phyloP scores from a whole-genome alignment of 257 asterid species.

The Gentiana macrophylla region DNA sequence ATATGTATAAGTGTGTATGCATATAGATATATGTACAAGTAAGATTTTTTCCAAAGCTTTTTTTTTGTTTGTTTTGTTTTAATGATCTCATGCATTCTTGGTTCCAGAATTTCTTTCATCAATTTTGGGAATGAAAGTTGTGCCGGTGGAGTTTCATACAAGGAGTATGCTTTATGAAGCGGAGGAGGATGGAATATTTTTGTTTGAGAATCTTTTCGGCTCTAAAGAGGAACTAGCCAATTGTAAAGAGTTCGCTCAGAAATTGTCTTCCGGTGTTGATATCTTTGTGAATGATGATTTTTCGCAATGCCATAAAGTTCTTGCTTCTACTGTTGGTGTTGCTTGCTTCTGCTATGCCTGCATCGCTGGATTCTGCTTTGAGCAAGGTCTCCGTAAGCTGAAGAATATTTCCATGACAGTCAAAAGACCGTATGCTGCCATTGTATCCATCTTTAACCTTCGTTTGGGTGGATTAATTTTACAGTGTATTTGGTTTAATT shows the following conservation, averaged over 20 bases:
- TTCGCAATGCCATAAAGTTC: conserved; percentile 70
- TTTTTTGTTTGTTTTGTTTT: neutral
- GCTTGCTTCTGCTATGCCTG: conserved; percentile 55
- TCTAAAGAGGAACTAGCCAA: conserved; percentile 68
- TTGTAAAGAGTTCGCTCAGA: conserved; percentile 50
- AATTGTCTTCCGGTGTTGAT: conserved; percentile 61
- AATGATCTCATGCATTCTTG: conserved; percentile 1
- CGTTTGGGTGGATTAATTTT: neutral
- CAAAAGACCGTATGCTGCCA: conserved; percentile 57
- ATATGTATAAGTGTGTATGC: neutral
- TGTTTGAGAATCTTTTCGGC: conserved; percentile 59
- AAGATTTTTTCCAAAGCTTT: neutral
- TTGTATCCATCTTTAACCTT: conserved; percentile 35
- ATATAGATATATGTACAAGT: no score
- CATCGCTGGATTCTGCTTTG: conserved; percentile 78
- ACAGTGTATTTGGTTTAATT: neutral
- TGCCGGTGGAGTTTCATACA: conserved; percentile 33
- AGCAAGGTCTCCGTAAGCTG: conserved; percentile 49
- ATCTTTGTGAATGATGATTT: conserved; percentile 79
- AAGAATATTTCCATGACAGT: conserved; percentile 38
- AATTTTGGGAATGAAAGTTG: conserved; percentile 56
- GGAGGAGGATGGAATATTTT: conserved; percentile 27
- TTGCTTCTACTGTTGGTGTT: conserved; percentile 86
- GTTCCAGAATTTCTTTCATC: conserved; percentile 56
- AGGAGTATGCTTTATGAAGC: conserved; percentile 14